phyloP scores from a whole-genome alignment of 306 rosid genomes.

The Lathyrus oleraceus region DNA sequence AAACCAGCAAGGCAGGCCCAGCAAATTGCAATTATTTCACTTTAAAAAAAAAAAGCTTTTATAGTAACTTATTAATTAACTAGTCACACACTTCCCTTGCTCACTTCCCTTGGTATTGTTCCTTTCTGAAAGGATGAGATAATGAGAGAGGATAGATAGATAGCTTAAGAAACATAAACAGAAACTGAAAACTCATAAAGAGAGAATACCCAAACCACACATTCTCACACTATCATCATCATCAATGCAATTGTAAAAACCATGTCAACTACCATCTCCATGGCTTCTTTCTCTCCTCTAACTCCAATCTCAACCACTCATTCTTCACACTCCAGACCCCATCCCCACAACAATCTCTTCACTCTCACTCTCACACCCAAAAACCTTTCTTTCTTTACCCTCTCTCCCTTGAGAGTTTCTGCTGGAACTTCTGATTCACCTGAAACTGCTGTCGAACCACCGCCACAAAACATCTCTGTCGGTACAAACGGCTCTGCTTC shows the following conservation, averaged over 20 bases:
- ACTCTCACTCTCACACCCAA: constrained; percentile 42
- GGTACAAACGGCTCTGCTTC: constrained; percentile 62
- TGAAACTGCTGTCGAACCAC: constrained; percentile 40
- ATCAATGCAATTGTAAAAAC: constrained; percentile 10
- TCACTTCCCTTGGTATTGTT: neutral
- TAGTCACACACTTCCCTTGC: neutral
- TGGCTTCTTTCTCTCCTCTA: constrained; percentile 75
- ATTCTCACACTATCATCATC: neutral
- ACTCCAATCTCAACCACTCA: constrained; percentile 51
- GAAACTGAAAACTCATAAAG: neutral
- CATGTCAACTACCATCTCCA: constrained; percentile 52
- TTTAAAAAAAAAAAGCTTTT: neutral
- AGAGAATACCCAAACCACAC: neutral
- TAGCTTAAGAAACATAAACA: constrained; percentile 31
- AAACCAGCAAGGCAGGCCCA: neutral
- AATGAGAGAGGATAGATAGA: constrained; percentile 18
- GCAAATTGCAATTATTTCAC: neutral
- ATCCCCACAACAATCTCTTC: constrained; percentile 26
- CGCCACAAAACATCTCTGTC: constrained; percentile 34
- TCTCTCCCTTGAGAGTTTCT: constrained; percentile 44
- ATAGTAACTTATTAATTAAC: neutral
- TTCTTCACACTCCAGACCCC: constrained; percentile 43
- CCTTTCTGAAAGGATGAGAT: constrained; percentile 39
- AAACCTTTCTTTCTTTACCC: constrained; percentile 31
- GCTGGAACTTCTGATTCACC: constrained; percentile 46